A percentile compares a stretch with the other conserved stretches of the same genome.
Conservation (phyloP, 2,329 filamentous ascomycete genomes). For the Microsporum canis region DNA sequence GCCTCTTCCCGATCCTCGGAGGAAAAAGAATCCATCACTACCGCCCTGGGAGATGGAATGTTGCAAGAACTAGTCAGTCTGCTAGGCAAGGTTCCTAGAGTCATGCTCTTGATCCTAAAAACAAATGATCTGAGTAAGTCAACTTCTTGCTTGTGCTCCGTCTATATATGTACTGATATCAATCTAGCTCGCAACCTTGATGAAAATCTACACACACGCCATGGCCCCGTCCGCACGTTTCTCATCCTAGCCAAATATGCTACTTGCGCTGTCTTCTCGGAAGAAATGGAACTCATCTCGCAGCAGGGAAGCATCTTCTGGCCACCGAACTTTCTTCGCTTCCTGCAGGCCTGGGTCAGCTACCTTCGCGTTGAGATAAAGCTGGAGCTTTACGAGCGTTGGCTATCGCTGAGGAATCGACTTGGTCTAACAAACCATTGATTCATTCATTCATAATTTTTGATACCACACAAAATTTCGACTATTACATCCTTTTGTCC, state of each 20-base stretch:
- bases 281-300: slow-evolving; percentile 43
- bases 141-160: neutral
- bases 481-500: neutral
- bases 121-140: slow-evolving; percentile 78
- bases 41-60: slow-evolving; percentile 75
- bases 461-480: too few relatives aligned
- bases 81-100: slow-evolving; percentile 75
- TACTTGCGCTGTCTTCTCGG: slow-evolving; percentile 50
- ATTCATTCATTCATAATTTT: neutral
- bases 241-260: slow-evolving; percentile 55
- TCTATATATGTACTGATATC: slow-evolving; percentile 3
- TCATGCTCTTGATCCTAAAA: slow-evolving; percentile 91
- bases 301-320: slow-evolving; percentile 41
- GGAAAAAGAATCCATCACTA: slow-evolving; percentile 80
- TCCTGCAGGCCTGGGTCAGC: slow-evolving; percentile 42
- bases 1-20: slow-evolving; percentile 50
- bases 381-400: slow-evolving; percentile 47
- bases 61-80: slow-evolving; percentile 79
- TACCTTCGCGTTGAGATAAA: slow-evolving; percentile 48
- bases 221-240: slow-evolving; percentile 51
- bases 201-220: slow-evolving; percentile 55
- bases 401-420: slow-evolving; percentile 41
- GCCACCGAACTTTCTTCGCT: slow-evolving; percentile 41
- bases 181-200: slow-evolving; percentile 65
- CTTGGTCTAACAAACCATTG: slow-evolving; percentile 32